Percentiles rank a stretch among this genome's conserved stretches.
Conservation (phyloP, 1,139 yeast species). For the Blastobotrys capitulatus region DNA sequence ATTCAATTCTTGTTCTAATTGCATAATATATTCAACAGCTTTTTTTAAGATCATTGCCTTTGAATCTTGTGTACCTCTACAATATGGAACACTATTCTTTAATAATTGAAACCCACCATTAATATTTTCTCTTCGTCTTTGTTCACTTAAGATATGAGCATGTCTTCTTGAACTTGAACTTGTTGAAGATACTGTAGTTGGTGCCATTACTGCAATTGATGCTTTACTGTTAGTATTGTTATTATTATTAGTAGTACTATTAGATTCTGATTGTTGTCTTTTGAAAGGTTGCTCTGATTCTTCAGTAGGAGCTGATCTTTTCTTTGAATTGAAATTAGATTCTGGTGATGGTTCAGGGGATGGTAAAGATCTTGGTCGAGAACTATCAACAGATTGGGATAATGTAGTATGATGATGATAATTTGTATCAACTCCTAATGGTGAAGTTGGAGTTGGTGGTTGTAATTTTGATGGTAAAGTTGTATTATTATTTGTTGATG, state of each 20-base stretch:
- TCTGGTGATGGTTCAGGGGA: slow-evolving; percentile 22
- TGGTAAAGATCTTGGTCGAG: slow-evolving; percentile 16
- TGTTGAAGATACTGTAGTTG: slow-evolving; percentile 29
- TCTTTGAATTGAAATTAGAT: not conserved
- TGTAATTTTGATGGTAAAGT: slow-evolving; percentile 10
- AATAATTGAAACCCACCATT: slow-evolving; percentile 42
- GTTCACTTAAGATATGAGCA: slow-evolving; percentile 42
- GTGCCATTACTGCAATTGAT: slow-evolving; percentile 25
- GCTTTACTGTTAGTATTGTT: not conserved
- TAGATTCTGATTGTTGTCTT: not conserved
- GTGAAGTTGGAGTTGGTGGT: slow-evolving; percentile 15
- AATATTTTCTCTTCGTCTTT: slow-evolving; percentile 41
- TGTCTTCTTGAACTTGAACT: slow-evolving; percentile 29
- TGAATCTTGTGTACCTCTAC: slow-evolving; percentile 41
- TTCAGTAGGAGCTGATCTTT: not conserved
- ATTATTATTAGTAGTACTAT: not conserved
- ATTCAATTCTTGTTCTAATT: slow-evolving; percentile 32
- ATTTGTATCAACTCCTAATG: slow-evolving; percentile 5
- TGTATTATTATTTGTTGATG: not conserved
- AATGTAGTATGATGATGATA: not conserved
- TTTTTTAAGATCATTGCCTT: slow-evolving; percentile 40
- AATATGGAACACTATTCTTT: slow-evolving; percentile 37
- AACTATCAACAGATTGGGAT: not conserved
- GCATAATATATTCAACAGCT: slow-evolving; percentile 38
- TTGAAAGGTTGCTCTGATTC: not conserved